Base-by-base conservation (phyloP, 2,329 filamentous ascomycete species). In the Fusarium temperatum region DNA sequence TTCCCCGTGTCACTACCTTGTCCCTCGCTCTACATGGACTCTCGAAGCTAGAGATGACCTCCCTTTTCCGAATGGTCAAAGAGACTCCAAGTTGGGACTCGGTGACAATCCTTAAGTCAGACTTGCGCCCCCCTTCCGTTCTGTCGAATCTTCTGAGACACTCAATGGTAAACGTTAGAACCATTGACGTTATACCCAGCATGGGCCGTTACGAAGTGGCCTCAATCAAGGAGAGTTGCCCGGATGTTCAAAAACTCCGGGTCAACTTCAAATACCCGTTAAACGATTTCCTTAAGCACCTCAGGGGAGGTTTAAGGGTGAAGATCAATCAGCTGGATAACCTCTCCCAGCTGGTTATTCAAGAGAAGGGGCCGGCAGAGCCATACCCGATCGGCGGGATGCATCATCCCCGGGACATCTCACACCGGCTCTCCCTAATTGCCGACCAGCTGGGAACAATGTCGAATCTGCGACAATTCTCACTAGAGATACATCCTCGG, bases 401-500 rank as follows among this genome's bases (percentile, higher is more conserved):
- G 10, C 8, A 6, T 12, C 48, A 18, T 0, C 30, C 48, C 17
- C 12, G 18, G 5, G n/a, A 35, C 3, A 26, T 53, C 13, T 18
- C 17, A 13, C 3, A 8, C 48, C n/a, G 45, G 18, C 20, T 48
- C 9, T 5, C 20, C 4, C 9, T 48, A 0, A 28, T 48, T 1
- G 6, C 45, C 0, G 26, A 22, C 12, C n/a, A 35, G 12, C 13
- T 53, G 17, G 9, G 6, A 14, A 30, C 3, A 3, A 8, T 35
- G 6, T 0, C 48, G 0, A 13, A 0, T 2, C 48, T 53, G 0
- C 5, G 17, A 0, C 8, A 14, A 8, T 3, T 53, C 4, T 14
- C 12, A 0, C 0, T 53, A 0, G 17, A 24, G 0, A 35, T 53
- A 0, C 22, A 35, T 3, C 30, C 30, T 0, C 2, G n/a, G 0